Base-by-base conservation (phyloP, 73 alveolate genomes). In the Durusdinium trenchii region DNA sequence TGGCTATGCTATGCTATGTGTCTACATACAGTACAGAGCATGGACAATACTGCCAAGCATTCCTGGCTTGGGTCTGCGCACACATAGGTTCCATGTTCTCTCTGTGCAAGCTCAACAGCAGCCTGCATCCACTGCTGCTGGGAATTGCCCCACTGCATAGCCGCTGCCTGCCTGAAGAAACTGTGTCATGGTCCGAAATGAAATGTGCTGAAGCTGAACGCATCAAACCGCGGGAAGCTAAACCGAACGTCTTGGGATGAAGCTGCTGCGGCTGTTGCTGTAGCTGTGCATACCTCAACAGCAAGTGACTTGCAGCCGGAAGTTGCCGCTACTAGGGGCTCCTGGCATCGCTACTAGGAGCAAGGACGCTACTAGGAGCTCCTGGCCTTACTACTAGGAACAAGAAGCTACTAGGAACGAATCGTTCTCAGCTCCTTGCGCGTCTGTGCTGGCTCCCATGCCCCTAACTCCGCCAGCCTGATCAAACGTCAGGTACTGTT, bases 91-190 rank as follows among this genome's bases (percentile, higher is more conserved):
- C 52, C 23, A 28, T 73, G 52, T 23, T 30, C 14, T 36, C n/a
- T n/a, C n/a, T n/a, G n/a, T 40, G 23, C 54, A 35, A 2, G 57
- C 51, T 40, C 10, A 7, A 38, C 40, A 75, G 54, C 51, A 3
- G 94, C 94, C 94, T 84, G 94, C 94, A 84, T 84, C 94, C 94
- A 84, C 38, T 84, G 91, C 62, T 81, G 94, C 38, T 84, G 94
- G 94, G 94, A 36, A 32, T 10, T 50, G 94, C 38, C 51, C 94
- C 94, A 84, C 75, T 84, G 94, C 94, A 84, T 84, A 18, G 94
- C 94, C n/a, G 94, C 94, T 45, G 89, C 89, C 47, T 82, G 92
- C 73, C 48, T 54, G 71, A 54, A 32, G 61, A 14, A 14, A 20
- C 26, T 28, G 48, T n/a, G 28, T 30, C 23, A 7, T 23, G 9